phyloP scores from a whole-genome alignment of 495 filamentous ascomycete species.

The Neurospora tetraspora region DNA sequence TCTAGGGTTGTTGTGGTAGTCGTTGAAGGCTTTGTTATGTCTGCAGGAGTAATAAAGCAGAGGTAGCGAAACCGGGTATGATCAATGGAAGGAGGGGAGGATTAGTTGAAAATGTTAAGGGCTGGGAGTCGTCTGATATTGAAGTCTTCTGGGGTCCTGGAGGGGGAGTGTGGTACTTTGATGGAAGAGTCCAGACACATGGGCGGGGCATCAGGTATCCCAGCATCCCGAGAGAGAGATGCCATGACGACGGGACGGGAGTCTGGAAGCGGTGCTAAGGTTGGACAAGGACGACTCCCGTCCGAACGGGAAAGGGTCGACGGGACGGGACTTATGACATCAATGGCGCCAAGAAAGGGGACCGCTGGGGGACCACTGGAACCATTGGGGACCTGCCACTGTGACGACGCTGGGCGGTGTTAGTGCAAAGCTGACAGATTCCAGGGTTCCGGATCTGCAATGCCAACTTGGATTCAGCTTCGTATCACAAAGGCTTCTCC shows the following conservation, averaged over 20 bases:
- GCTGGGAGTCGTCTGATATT: neutral
- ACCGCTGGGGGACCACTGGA: neutral
- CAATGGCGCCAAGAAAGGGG: conserved; percentile 10
- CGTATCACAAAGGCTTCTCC: neutral
- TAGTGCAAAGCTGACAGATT: neutral
- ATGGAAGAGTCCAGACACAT: neutral
- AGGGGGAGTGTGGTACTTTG: neutral
- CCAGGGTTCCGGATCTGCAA: neutral
- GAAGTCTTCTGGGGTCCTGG: neutral
- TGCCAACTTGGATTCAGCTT: neutral
- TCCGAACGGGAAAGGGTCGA: neutral
- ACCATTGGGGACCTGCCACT: neutral
- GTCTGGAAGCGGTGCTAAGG: neutral
- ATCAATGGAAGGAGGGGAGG: neutral
- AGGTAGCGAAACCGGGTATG: neutral
- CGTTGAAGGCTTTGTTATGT: neutral
- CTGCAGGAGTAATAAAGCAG: neutral
- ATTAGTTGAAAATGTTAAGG: neutral
- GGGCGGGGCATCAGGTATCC: neutral
- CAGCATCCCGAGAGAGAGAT: neutral
- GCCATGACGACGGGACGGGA: neutral
- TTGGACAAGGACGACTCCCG: neutral
- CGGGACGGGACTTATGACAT: conserved; percentile 19
- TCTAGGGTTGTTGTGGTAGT: neutral
- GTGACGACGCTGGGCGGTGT: neutral